Base-by-base conservation (phyloP, 805 yeast species). In the Kuraishia cidri region DNA sequence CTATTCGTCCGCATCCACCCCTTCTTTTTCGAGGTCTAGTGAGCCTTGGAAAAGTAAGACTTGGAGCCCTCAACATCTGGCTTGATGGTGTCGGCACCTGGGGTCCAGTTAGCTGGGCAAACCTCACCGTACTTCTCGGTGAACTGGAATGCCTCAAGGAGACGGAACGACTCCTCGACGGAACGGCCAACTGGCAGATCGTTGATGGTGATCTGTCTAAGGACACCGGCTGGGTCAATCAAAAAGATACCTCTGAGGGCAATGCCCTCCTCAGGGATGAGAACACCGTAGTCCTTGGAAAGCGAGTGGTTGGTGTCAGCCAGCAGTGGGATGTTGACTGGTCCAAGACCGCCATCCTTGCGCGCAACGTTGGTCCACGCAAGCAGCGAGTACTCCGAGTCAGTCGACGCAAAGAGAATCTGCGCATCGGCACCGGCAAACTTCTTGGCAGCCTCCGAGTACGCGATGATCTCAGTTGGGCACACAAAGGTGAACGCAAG, bases 151-250 rank as follows among this genome's bases (percentile, higher is more conserved):
- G 97, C 99, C 62, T 92, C 97, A 44, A 92, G 75, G 59, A 92
- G 77, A 80, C 99, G 88, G 59, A 86, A 73, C 47, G 97, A 82
- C 77, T 92, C 99, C 47, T 88, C 97, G 48, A 92, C 98, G 56
- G 84, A 82, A 76, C 98, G 87, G 64, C 98, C 98, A 49, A 92
- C 99, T 63, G 98, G 96, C 63, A 90, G 81, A 66, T 92, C 97
- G 75, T 92, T 92, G 75, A 92, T 73, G 68, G 97, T 90, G 69
- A 82, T 72, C 73, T 92, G 98, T 81, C 97, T 86, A 54, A 92
- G 75, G 51, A 62, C 62, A 54, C 97, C 97, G 66, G 80, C 74
- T 61, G 97, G 97, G 72, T 92, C 97, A 54, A 92, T 92, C 67
- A 92, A 67, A 73, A 92, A 92, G 67, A 90, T 80, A 65, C 98